phyloP scores from a whole-genome alignment of 2,329 filamentous ascomycete genomes.

The Orbilia javanica region DNA sequence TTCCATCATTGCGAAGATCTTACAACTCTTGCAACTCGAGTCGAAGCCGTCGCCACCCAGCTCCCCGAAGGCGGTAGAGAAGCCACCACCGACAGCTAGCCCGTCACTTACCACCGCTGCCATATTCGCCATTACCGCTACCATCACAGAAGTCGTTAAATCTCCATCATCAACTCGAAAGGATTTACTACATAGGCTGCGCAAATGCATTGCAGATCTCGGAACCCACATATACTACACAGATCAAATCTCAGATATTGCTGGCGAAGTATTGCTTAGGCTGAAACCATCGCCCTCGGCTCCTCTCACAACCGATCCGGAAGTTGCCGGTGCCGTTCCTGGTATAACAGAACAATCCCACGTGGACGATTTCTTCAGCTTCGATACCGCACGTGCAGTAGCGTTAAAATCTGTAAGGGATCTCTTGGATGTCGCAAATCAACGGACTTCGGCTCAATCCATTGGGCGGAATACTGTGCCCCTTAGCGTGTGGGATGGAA shows the following conservation, averaged over 20 bases:
- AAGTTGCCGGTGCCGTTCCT: conserved; percentile 68
- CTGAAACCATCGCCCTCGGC: conserved; percentile 75
- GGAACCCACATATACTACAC: conserved; percentile 97
- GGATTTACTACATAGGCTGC: conserved; percentile 77
- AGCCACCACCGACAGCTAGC: conserved; percentile 63
- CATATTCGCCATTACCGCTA: conserved; percentile 45
- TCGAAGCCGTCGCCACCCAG: conserved; percentile 63
- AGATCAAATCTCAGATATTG: conserved; percentile 95
- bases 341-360: conserved; percentile 70
- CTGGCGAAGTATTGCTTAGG: conserved; percentile 80
- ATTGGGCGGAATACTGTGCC: conserved; percentile 80
- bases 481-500: conserved; percentile 92
- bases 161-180: conserved; percentile 69
- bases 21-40: conserved; percentile 78
- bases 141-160: conserved; percentile 57
- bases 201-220: conserved; percentile 87
- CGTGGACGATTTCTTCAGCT: conserved; percentile 74
- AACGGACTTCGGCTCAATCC: conserved; percentile 72
- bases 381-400: conserved; percentile 72
- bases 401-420: conserved; percentile 84
- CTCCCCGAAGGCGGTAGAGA: conserved; percentile 64
- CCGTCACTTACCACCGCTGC: conserved; percentile 52
- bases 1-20: conserved; percentile 84
- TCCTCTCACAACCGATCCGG: conserved; percentile 68
- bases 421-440: conserved; percentile 85